Evolutionary conservation across 306 rosid genomes (phyloP).

Genomic region (Lablab purpureus): DNA sequence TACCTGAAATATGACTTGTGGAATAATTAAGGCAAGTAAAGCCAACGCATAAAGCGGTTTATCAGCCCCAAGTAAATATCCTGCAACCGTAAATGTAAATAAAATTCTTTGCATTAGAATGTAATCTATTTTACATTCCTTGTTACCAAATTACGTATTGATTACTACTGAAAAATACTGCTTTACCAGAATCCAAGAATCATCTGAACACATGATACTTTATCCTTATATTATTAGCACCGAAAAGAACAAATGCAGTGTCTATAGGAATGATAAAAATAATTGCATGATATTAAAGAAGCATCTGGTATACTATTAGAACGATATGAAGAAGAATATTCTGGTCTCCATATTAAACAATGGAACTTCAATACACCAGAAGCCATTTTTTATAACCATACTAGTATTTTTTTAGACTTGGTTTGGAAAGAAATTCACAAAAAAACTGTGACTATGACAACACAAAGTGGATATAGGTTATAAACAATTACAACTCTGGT

Average conservation of each 20-base stretch:
- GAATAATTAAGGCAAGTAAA: slow-evolving; percentile 76
- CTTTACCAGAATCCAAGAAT: slow-evolving; percentile 5
- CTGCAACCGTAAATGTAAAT: slow-evolving; percentile 54
- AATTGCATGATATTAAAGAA: neutral
- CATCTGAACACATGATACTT: neutral
- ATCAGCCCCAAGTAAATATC: slow-evolving; percentile 88
- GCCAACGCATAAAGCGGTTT: slow-evolving; percentile 91
- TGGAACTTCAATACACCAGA: neutral
- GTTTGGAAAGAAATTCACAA: slow-evolving; percentile 3
- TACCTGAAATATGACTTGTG: slow-evolving; percentile 96
- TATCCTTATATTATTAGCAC: neutral
- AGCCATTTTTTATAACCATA: neutral
- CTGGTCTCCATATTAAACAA: neutral
- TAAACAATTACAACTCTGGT: neutral
- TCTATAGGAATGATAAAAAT: neutral
- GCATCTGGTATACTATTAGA: neutral
- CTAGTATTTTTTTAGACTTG: neutral
- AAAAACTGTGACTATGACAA: neutral
- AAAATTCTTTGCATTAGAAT: neutral
- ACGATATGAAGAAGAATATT: neutral
- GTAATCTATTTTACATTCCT: neutral
- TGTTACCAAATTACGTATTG: neutral
- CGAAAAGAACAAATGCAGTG: neutral
- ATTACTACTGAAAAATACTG: neutral
- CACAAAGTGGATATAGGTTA: neutral